These are phyloP conservation scores for Saccharum hybrid DNA, from an alignment of 202 grass and related monocot genomes.

Conservation along the genomic window DNA sequence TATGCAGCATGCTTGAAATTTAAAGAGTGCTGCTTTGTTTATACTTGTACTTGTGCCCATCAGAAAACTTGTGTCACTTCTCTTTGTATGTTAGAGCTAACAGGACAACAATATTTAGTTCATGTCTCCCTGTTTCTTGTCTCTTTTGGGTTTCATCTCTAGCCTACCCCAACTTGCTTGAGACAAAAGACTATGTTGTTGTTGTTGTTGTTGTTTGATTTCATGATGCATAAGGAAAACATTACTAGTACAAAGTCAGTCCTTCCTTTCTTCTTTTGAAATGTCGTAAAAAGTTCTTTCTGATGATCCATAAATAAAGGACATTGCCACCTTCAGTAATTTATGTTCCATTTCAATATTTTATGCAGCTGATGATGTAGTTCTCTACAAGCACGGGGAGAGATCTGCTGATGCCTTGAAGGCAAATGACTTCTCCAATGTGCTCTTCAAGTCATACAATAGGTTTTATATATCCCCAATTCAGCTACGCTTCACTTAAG, in stretches of 20 bases:
- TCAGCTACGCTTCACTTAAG: not conserved
- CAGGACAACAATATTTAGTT: not conserved
- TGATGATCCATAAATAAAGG: constrained; percentile 16
- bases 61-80: not conserved
- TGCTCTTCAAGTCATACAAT: constrained; percentile 79
- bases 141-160: no score
- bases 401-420: constrained; percentile 74
- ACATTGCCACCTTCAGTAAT: not conserved
- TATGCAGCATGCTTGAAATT: not conserved
- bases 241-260: no score
- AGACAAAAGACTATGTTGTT: no score
- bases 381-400: constrained; percentile 84
- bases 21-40: not conserved
- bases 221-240: no score
- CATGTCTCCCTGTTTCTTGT: no score
- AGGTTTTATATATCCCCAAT: constrained; percentile 51
- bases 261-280: no score
- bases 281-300: not conserved
- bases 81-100: constrained; percentile 7
- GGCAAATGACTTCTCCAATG: constrained; percentile 75
- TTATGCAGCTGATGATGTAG: constrained; percentile 86
- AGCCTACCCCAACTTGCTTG: no score
- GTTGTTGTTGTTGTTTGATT: no score
- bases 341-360: constrained; percentile 34
- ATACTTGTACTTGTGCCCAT: not conserved